A percentile compares a stretch with the other conserved stretches of the same genome.
Conservation (phyloP, 768 basidiomycete genomes). For the Calocybe gangraenosa region DNA sequence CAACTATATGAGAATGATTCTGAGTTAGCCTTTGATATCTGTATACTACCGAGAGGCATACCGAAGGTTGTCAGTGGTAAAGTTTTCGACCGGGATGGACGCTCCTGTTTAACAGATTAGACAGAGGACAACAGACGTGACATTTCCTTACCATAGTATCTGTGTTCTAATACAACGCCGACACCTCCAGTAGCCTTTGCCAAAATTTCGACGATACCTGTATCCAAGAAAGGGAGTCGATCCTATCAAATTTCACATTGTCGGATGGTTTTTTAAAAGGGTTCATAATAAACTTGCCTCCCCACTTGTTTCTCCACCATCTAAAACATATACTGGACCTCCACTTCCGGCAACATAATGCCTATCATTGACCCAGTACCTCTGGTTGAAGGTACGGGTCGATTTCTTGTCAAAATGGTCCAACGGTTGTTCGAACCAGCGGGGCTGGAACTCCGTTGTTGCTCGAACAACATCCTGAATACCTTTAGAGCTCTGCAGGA, state of each 20-base stretch:
- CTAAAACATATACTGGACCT: constrained; percentile 85
- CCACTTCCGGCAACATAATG: constrained; percentile 69
- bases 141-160: constrained; percentile 66
- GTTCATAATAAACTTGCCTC: constrained; percentile 40
- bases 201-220: constrained; percentile 84
- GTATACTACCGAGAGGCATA: constrained; percentile 21
- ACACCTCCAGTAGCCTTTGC: constrained; percentile 83
- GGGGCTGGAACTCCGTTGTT: constrained; percentile 42
- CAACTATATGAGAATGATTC: constrained; percentile 43
- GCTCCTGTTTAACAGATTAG: constrained; percentile 51
- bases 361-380: constrained; percentile 89
- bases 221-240: constrained; percentile 59
- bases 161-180: constrained; percentile 88
- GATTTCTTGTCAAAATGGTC: constrained; percentile 67
- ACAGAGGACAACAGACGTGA: constrained; percentile 11
- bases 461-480: constrained; percentile 10
- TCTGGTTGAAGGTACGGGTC: constrained; percentile 70
- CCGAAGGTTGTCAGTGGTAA: constrained; percentile 83
- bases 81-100: constrained; percentile 71
- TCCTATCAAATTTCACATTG: constrained; percentile 24
- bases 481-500: constrained; percentile 15
- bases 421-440: constrained; percentile 80
- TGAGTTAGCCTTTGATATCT: not conserved
- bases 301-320: constrained; percentile 92
- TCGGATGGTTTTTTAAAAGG: not conserved